phyloP scores from a whole-genome alignment of 805 yeast species.

The Starmerella cellae region DNA sequence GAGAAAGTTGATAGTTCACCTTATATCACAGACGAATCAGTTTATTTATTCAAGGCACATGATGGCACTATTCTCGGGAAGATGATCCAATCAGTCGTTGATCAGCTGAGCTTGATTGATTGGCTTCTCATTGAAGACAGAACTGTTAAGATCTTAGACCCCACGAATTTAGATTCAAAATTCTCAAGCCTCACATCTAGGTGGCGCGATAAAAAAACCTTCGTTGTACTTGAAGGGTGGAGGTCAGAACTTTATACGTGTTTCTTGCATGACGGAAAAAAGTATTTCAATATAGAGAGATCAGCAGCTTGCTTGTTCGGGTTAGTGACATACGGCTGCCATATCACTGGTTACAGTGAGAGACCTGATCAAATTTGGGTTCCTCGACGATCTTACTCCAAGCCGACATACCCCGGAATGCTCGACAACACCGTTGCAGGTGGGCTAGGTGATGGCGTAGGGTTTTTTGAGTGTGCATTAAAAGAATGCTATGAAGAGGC shows the following conservation, averaged over 20 bases:
- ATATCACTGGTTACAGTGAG: conserved; percentile 55
- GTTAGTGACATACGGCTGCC: conserved; percentile 80
- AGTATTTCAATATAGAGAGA: conserved; percentile 65
- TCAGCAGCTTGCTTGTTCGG: conserved; percentile 74
- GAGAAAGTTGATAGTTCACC: conserved; percentile 16
- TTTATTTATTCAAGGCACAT: conserved; percentile 24
- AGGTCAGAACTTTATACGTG: conserved; percentile 70
- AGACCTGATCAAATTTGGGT: conserved; percentile 46
- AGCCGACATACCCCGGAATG: conserved; percentile 82
- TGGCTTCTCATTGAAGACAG: conserved; percentile 5
- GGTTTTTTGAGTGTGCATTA: conserved; percentile 57
- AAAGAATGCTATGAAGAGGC: conserved; percentile 92
- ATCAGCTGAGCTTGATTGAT: not conserved
- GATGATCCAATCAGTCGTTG: conserved; percentile 12
- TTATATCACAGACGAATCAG: conserved; percentile 1
- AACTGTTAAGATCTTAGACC: conserved; percentile 6
- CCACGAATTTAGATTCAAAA: conserved; percentile 6
- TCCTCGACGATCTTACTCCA: conserved; percentile 63
- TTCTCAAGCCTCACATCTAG: conserved; percentile 16
- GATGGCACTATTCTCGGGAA: conserved; percentile 24
- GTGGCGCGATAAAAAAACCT: conserved; percentile 20
- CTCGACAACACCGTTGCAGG: conserved; percentile 93
- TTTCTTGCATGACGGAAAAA: conserved; percentile 40
- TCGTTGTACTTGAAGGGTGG: conserved; percentile 41
- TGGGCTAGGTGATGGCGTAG: conserved; percentile 74